phyloP scores from a whole-genome alignment of 2,329 filamentous ascomycete genomes.

The Graphilbum fragrans region DNA sequence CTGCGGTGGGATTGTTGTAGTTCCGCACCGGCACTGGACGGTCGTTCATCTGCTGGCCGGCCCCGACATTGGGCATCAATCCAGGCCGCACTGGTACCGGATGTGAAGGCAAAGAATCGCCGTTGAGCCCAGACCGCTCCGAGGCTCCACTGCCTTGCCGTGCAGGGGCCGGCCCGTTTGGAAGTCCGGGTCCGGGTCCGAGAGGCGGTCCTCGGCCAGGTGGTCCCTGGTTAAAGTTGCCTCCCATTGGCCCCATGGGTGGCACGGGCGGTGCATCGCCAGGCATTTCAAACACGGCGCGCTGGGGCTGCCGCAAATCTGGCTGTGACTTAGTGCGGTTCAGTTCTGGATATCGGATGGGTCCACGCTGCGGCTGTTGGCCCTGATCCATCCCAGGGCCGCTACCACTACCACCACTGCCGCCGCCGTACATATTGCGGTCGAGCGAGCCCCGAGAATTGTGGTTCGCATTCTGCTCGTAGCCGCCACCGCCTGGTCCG shows the following conservation, averaged over 20 bases:
- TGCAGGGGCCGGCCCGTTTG: conserved; percentile 14
- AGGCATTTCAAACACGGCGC: conserved; percentile 64
- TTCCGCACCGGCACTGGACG: conserved; percentile 48
- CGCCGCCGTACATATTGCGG: conserved; percentile 24
- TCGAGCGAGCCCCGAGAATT: conserved; percentile 37
- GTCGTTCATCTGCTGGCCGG: conserved; percentile 33
- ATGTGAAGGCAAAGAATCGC: conserved; percentile 43
- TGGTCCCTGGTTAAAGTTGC: conserved; percentile 11
- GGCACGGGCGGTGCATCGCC: conserved; percentile 45
- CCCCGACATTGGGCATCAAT: conserved; percentile 44
- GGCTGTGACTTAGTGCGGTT: conserved; percentile 56
- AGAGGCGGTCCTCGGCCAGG: conserved; percentile 6
- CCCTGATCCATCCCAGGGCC: conserved; percentile 12
- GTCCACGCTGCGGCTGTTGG: conserved; percentile 34
- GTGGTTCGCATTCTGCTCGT: background rate
- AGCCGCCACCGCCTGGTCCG: conserved; percentile 7
- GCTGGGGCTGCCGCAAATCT: conserved; percentile 49
- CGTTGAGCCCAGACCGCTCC: conserved; percentile 19
- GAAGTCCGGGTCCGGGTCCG: conserved; percentile 9
- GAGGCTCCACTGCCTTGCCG: conserved; percentile 17
- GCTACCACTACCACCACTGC: background rate
- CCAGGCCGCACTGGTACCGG: conserved; percentile 52
- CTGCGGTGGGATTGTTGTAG: conserved; percentile 19
- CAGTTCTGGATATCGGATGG: conserved; percentile 38
- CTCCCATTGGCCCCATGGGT: background rate